These are phyloP conservation scores for Herpetospermum pedunculosum DNA, from an alignment of 306 rosid genomes.

Conservation along the genomic window DNA sequence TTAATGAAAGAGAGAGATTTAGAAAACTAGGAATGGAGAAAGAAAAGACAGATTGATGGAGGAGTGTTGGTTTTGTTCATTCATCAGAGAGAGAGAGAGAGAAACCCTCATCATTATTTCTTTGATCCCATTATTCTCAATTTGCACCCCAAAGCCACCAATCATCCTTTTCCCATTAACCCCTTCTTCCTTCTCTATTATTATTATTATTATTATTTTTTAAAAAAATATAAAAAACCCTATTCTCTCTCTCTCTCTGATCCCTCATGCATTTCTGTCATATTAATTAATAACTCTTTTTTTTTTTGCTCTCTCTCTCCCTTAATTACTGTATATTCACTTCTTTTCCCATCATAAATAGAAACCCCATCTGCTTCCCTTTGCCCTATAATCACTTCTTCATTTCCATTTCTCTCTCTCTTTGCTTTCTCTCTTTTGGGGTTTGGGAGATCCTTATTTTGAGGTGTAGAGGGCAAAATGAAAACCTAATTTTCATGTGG, in stretches of 20 bases:
- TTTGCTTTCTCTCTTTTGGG: neutral
- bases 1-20: neutral
- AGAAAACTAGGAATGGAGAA: neutral
- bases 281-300: neutral
- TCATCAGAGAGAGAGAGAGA: neutral
- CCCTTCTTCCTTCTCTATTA: neutral
- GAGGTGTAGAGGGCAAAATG: too few species aligned
- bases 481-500: conserved; percentile 33
- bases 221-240: neutral
- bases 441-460: too few species aligned
- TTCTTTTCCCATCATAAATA: conserved; percentile 4
- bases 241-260: neutral
- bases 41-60: conserved; percentile 1
- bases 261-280: neutral
- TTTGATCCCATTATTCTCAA: neutral
- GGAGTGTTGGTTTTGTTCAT: neutral
- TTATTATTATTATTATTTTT: too few species aligned
- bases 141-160: conserved; percentile 3
- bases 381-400: neutral
- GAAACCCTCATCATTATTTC: neutral
- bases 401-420: neutral
- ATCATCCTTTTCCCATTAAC: neutral
- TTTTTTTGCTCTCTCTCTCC: neutral
- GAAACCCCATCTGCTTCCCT: neutral
- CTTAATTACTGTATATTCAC: conserved; percentile 6